These are phyloP conservation scores for Hypericum perforatum DNA, from an alignment of 345 rosid species.

Conservation along the genomic window DNA sequence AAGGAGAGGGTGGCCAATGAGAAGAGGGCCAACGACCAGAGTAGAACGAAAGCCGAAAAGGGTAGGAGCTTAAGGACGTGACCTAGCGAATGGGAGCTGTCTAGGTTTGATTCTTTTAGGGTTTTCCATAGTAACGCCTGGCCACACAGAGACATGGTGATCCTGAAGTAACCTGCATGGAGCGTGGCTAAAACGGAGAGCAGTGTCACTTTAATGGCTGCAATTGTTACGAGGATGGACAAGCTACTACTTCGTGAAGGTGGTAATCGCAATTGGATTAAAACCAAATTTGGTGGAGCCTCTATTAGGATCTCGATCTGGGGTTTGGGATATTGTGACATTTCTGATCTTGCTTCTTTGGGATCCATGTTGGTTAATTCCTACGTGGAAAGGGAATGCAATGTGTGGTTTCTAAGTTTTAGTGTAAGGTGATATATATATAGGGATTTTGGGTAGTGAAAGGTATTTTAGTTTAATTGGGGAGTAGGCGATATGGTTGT, in stretches of 20 bases:
- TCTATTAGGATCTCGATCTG: not conserved
- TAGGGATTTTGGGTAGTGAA: too few relatives aligned
- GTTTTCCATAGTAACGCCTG: constrained; percentile 21
- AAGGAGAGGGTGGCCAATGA: constrained; percentile 13
- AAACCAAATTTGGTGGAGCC: not conserved
- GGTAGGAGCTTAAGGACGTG: constrained; percentile 12
- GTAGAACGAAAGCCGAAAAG: constrained; percentile 11
- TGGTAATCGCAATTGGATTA: not conserved
- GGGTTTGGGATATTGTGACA: not conserved
- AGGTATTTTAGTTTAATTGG: not conserved
- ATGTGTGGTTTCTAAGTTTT: constrained; percentile 1
- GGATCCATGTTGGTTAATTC: constrained; percentile 1
- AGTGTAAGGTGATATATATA: too few relatives aligned
- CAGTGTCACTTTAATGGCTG: not conserved
- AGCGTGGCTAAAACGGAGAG: constrained; percentile 10
- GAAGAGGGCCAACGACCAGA: constrained; percentile 18
- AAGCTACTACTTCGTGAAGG: not conserved
- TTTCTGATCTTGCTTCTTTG: not conserved
- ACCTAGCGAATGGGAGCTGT: constrained; percentile 5
- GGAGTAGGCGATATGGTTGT: not conserved
- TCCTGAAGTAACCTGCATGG: constrained; percentile 23
- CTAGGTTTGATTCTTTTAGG: constrained; percentile 7
- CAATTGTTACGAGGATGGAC: not conserved
- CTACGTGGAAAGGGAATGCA: not conserved
- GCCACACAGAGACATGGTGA: constrained; percentile 19